Base-by-base conservation (phyloP, 208 protist genomes). In the Leishmania braziliensis region DNA sequence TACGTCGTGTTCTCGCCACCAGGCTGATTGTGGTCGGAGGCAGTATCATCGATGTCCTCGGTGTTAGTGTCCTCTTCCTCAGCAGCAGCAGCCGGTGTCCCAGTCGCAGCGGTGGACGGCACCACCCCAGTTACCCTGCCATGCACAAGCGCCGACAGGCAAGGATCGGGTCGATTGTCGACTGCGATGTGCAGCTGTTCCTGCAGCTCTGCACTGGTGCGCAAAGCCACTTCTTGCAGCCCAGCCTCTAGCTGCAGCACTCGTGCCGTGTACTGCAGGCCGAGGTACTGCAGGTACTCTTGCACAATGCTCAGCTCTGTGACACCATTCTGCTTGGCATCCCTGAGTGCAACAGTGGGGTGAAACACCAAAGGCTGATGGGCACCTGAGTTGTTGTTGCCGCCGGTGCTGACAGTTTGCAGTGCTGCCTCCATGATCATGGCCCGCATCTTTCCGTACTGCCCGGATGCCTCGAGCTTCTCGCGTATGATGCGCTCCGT, bases 341-440 rank as follows among this genome's bases (percentile, higher is more conserved):
- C 79, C 50, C 77, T 66, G n/a, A 97, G 86, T n/a, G 80, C 77
- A 43, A 62, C 46, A 5, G 76, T 86, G 26, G 89, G 89, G 8
- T 79, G 16, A 84, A 98, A 98, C 54, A 90, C 71, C 33, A 20
- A n/a, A 33, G 43, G 58, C 50, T 54, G 33, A 76, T 36, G 33
- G 18, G 62, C 29, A 56, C 46, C 79, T 63, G 68, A 74, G 26
- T 23, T 36, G 33, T 48, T 75, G 75, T 48, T 12, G 70, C 33
- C 43, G 6, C 12, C 39, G 29, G 54, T 39, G 12, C 53, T n/a
- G 63, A 92, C 83, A 9, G 84, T 79, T 79, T 89, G 88, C 54
- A 97, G 83, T 20, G 93, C 86, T 0, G 95, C 93, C 69, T 98
- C 93, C 62, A 95, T 90, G 60, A 98, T 90, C 95, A 98, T 97